phyloP scores from a whole-genome alignment of 306 rosid species.

The Dryas octopetala region DNA sequence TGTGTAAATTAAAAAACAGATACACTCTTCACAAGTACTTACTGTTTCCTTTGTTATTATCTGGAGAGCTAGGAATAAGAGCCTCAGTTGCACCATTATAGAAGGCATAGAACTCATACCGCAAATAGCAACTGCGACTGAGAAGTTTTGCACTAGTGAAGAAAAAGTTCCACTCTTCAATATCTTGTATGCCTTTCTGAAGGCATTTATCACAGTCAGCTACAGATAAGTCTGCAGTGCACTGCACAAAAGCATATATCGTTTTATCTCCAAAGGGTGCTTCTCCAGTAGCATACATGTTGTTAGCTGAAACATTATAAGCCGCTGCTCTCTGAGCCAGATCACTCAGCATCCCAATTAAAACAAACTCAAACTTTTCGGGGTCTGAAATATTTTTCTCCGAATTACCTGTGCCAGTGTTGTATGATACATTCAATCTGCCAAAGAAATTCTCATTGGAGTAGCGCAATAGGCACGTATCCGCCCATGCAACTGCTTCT shows the following conservation, averaged over 20 bases:
- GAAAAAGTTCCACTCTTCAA: constrained; percentile 33
- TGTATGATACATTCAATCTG: constrained; percentile 32
- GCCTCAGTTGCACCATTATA: constrained; percentile 31
- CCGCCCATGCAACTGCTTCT: constrained; percentile 62
- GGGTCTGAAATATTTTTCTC: constrained; percentile 36
- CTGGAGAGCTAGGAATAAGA: constrained; percentile 12
- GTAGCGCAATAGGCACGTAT: constrained; percentile 50
- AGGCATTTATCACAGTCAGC: constrained; percentile 48
- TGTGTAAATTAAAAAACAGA: neutral
- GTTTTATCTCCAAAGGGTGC: constrained; percentile 30
- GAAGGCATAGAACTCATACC: constrained; percentile 61
- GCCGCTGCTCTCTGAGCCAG: constrained; percentile 37
- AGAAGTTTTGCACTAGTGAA: constrained; percentile 59
- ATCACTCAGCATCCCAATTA: constrained; percentile 31
- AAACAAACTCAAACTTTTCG: constrained; percentile 24
- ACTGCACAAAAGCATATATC: constrained; percentile 58
- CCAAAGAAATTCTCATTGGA: constrained; percentile 49
- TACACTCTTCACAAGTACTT: constrained; percentile 11
- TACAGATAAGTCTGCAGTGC: constrained; percentile 53
- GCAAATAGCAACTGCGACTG: constrained; percentile 53
- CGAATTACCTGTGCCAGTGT: constrained; percentile 19
- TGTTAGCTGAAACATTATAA: constrained; percentile 28
- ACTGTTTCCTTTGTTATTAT: constrained; percentile 26
- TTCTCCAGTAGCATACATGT: constrained; percentile 47
- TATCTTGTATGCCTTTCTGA: constrained; percentile 33